A percentile compares a stretch with the other conserved stretches of the same genome.
Conservation (phyloP, 2,329 filamentous ascomycete species). For the Aspergillus ruber region DNA sequence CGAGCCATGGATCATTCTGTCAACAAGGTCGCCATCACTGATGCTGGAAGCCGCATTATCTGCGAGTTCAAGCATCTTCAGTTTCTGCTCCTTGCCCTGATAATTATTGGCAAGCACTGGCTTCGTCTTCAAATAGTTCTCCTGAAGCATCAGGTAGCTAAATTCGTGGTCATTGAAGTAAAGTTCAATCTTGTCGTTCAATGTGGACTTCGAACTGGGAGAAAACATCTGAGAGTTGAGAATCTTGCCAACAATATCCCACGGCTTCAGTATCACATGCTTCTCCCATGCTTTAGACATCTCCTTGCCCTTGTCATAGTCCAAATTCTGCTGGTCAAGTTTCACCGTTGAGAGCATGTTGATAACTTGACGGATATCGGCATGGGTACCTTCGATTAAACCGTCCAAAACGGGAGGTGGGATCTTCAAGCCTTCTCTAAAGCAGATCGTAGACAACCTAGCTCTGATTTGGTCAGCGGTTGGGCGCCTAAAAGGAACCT, state of each 20-base stretch:
- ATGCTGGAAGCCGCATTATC: slow-evolving; percentile 92
- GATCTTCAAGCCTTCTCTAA: slow-evolving; percentile 81
- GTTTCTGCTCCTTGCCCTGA: slow-evolving; percentile 60
- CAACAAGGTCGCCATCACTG: slow-evolving; percentile 91
- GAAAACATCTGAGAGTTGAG: slow-evolving; percentile 82
- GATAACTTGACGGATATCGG: slow-evolving; percentile 95
- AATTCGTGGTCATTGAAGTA: slow-evolving; percentile 99
- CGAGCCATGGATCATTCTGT: slow-evolving; percentile 95
- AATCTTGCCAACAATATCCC: slow-evolving; percentile 95
- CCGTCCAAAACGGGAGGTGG: slow-evolving; percentile 79
- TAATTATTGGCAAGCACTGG: slow-evolving; percentile 61
- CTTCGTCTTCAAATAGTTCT: slow-evolving; percentile 86
- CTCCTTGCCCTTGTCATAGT: slow-evolving; percentile 77
- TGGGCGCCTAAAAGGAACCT: slow-evolving; percentile 80
- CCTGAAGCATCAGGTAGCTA: slow-evolving; percentile 94
- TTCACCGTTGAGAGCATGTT: slow-evolving; percentile 97
- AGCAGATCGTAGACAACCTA: slow-evolving; percentile 91
- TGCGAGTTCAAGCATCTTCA: slow-evolving; percentile 79
- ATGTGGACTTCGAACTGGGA: slow-evolving; percentile 70
- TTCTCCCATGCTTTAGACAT: slow-evolving; percentile 99
- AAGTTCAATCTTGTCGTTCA: slow-evolving; percentile 97
- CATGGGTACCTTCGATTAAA: slow-evolving; percentile 88
- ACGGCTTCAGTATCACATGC: slow-evolving; percentile 90
- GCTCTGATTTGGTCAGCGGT: slow-evolving; percentile 87
- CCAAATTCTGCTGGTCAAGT: slow-evolving; percentile 72